phyloP scores from a whole-genome alignment of 345 rosid genomes.

The Hevea brasiliensis region DNA sequence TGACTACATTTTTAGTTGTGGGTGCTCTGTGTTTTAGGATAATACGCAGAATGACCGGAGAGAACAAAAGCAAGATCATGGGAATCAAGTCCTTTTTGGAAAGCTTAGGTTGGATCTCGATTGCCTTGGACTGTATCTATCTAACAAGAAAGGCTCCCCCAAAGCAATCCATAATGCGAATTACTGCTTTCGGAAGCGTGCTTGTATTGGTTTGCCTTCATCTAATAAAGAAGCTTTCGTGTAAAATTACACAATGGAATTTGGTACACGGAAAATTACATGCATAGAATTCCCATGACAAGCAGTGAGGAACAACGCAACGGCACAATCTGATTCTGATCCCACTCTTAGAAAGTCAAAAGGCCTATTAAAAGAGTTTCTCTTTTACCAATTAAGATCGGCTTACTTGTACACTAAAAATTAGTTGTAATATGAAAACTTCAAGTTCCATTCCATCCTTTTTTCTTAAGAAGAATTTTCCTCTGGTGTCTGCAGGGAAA shows the following conservation, averaged over 20 bases:
- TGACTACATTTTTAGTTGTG: constrained; percentile 54
- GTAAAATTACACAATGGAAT: constrained; percentile 8
- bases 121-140: constrained; percentile 52
- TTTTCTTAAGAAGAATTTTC: no score
- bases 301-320: background rate
- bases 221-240: constrained; percentile 31
- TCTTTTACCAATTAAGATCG: background rate
- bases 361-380: background rate
- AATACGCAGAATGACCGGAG: constrained; percentile 3
- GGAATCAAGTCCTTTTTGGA: constrained; percentile 26
- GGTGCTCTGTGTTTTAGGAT: constrained; percentile 48
- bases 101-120: constrained; percentile 46
- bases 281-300: background rate
- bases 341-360: background rate
- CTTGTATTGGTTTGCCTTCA: constrained; percentile 54
- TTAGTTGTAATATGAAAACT: no score
- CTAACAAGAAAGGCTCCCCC: constrained; percentile 44
- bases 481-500: background rate
- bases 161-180: constrained; percentile 34
- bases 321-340: no score
- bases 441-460: no score
- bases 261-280: constrained; percentile 14
- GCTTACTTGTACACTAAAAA: no score
- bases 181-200: constrained; percentile 45
- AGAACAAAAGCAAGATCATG: background rate